These are phyloP conservation scores for Verticillium nonalfalfae DNA, from an alignment of 2,329 filamentous ascomycete species.

Conservation along the genomic window DNA sequence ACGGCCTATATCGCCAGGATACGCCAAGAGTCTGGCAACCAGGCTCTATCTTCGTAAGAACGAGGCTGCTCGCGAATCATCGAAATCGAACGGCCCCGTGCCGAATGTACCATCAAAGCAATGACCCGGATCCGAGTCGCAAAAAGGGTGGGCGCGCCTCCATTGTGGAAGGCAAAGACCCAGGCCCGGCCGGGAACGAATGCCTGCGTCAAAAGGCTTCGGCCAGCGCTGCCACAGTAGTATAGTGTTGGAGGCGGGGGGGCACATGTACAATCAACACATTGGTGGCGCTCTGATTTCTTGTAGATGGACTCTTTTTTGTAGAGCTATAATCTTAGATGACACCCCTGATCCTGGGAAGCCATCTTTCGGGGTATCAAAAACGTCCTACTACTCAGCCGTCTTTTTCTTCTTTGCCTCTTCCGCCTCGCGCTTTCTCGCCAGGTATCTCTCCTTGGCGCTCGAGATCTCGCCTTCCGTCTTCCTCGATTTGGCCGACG, in stretches of 20 bases:
- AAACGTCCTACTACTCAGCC: slow-evolving; percentile 15
- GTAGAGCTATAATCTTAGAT: neutral
- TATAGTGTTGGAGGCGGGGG: neutral
- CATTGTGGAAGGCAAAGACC: neutral
- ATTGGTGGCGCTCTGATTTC: neutral
- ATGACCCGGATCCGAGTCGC: neutral
- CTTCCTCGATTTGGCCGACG: slow-evolving; percentile 69
- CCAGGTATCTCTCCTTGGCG: slow-evolving; percentile 73
- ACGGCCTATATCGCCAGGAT: slow-evolving; percentile 58
- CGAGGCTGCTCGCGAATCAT: neutral
- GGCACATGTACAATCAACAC: neutral
- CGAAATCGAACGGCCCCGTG: neutral
- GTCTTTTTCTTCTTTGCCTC: slow-evolving; percentile 53
- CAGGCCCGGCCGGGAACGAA: neutral
- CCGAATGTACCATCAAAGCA: neutral
- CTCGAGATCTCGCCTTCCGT: slow-evolving; percentile 69
- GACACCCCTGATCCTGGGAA: neutral
- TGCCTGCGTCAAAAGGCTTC: neutral
- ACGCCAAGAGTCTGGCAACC: slow-evolving; percentile 47
- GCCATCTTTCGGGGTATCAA: neutral
- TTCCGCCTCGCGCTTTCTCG: slow-evolving; percentile 68
- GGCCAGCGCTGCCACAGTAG: neutral
- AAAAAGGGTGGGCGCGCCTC: neutral
- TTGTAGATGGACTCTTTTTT: neutral
- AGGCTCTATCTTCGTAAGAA: neutral